Conservation (phyloP, 345 rosid genomes). For the Ailanthus altissimus region DNA sequence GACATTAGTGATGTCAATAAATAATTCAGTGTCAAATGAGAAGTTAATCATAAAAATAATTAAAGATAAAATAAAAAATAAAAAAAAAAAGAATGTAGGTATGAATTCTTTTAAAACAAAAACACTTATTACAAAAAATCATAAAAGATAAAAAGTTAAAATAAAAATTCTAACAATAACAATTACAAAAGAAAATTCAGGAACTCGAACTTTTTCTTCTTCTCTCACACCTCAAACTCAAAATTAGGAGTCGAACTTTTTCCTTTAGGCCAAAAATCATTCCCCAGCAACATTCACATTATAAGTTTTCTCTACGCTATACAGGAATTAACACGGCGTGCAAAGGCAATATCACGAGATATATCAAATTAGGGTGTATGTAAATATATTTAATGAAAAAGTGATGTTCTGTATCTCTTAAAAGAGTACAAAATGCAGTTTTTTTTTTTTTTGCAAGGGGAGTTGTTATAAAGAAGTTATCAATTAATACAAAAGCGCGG, state of each 20-base stretch:
- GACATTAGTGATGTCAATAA: too few relatives aligned
- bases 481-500: too few relatives aligned
- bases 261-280: too few relatives aligned
- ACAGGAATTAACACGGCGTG: slow-evolving; percentile 86
- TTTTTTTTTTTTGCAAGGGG: slow-evolving; percentile 68
- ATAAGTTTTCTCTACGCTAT: slow-evolving; percentile 22
- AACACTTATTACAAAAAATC: too few relatives aligned
- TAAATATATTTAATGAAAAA: slow-evolving; percentile 7
- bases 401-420: slow-evolving; percentile 14
- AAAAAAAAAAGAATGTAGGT: not conserved
- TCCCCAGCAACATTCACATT: too few relatives aligned
- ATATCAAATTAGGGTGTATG: slow-evolving; percentile 14
- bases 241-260: too few relatives aligned
- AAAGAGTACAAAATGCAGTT: too few relatives aligned
- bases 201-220: too few relatives aligned
- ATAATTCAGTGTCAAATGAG: not conserved
- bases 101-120: not conserved
- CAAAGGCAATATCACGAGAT: slow-evolving; percentile 78
- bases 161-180: not conserved
- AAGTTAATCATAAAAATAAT: too few relatives aligned
- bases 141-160: not conserved
- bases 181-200: too few relatives aligned
- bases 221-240: too few relatives aligned
- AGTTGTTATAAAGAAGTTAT: slow-evolving; percentile 81
- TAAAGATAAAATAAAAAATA: not conserved